Conservation (phyloP, 176 grass and related monocot species). For the Musa beccarii region DNA sequence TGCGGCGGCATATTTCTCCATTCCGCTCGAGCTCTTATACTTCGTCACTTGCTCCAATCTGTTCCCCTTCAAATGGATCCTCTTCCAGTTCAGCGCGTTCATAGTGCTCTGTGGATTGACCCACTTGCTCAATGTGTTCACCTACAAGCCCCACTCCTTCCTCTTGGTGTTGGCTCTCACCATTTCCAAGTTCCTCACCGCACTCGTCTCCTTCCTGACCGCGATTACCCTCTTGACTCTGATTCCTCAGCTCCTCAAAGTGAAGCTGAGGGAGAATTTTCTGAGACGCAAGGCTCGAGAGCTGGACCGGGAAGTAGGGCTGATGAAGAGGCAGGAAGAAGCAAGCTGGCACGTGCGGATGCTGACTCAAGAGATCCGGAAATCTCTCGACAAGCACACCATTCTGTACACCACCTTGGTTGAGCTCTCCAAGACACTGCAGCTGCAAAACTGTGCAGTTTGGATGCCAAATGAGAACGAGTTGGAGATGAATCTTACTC, state of each 20-base stretch:
- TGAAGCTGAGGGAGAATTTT: constrained; percentile 17
- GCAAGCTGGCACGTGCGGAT: constrained; percentile 18
- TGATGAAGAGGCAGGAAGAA: constrained; percentile 24
- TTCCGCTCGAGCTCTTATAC: constrained; percentile 84
- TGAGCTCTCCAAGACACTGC: constrained; percentile 17
- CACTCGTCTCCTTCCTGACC: constrained; percentile 15
- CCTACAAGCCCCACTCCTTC: constrained; percentile 8
- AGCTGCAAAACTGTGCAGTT: constrained; percentile 18
- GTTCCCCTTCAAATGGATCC: constrained; percentile 91
- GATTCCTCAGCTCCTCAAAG: constrained; percentile 19
- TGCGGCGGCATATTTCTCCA: constrained; percentile 80
- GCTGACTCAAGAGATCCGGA: constrained; percentile 22
- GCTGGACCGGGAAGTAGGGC: constrained; percentile 12
- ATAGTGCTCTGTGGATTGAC: constrained; percentile 47
- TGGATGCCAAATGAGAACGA: constrained; percentile 18
- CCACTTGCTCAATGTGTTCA: constrained; percentile 16
- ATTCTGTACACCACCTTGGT: constrained; percentile 24
- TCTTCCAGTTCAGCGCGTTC: constrained; percentile 83
- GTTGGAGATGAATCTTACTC: constrained; percentile 7
- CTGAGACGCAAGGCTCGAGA: constrained; percentile 13
- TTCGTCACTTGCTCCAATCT: constrained; percentile 68
- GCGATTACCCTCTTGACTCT: constrained; percentile 12
- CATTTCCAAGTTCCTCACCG: constrained; percentile 11
- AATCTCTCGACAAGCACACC: constrained; percentile 17
- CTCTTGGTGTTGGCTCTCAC: constrained; percentile 7